These are phyloP conservation scores for Orbilia brochopaga DNA, from an alignment of 2,329 filamentous ascomycete genomes.

Conservation along the genomic window DNA sequence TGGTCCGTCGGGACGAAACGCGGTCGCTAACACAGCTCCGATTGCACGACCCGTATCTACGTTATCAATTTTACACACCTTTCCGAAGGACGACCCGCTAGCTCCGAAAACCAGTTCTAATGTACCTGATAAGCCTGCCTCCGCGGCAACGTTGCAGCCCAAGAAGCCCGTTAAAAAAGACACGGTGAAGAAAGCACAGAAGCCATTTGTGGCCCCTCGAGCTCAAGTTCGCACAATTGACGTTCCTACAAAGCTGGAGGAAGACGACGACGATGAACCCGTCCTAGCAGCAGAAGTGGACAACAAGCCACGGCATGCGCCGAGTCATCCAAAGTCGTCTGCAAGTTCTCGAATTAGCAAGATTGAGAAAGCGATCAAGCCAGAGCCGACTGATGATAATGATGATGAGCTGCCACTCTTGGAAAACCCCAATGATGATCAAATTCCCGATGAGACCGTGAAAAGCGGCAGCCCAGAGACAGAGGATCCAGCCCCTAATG, in stretches of 20 bases:
- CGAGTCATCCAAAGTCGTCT: too few species aligned
- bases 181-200: too few species aligned
- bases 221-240: background rate
- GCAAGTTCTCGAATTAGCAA: too few species aligned
- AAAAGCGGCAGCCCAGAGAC: background rate
- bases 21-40: background rate
- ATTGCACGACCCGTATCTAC: conserved; percentile 30
- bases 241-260: background rate
- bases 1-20: conserved; percentile 24
- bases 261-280: background rate
- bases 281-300: too few species aligned
- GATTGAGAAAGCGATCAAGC: background rate
- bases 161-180: too few species aligned
- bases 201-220: background rate
- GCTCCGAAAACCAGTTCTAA: background rate
- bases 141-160: too few species aligned
- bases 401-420: background rate
- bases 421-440: too few species aligned
- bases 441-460: background rate
- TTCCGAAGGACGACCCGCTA: conserved; percentile 8
- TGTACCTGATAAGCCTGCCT: too few species aligned
- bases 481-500: background rate
- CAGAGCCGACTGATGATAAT: background rate
- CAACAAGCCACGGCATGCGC: too few species aligned
- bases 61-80: conserved; percentile 17